A percentile compares a stretch with the other conserved stretches of the same genome.
phyloP scores from a whole-genome alignment of 2,329 filamentous ascomycete genomes.

The Dothidotthia symphoricarpi region DNA sequence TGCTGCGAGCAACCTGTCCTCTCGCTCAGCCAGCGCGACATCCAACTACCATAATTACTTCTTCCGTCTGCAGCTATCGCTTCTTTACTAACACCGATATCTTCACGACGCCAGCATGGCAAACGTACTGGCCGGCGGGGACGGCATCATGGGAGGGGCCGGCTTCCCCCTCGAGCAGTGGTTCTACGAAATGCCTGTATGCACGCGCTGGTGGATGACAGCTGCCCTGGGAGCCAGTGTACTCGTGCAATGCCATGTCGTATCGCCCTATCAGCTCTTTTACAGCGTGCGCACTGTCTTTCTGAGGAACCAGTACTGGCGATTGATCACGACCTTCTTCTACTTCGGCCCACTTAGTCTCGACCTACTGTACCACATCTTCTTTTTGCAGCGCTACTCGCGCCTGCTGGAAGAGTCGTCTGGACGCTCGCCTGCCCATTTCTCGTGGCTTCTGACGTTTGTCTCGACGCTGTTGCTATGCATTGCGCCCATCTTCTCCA shows the following conservation, averaged over 20 bases:
- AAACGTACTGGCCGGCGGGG: slow-evolving; percentile 44
- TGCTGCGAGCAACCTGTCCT: slow-evolving; percentile 10
- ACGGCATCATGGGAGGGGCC: slow-evolving; percentile 40
- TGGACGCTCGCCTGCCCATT: slow-evolving; percentile 86
- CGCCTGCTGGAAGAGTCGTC: slow-evolving; percentile 92
- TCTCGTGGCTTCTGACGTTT: slow-evolving; percentile 91
- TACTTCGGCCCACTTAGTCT: slow-evolving; percentile 95
- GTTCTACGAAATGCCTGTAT: slow-evolving; percentile 98
- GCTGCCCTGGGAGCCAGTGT: slow-evolving; percentile 84
- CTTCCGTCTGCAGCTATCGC: not conserved
- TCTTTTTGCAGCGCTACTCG: slow-evolving; percentile 96
- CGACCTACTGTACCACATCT: slow-evolving; percentile 95
- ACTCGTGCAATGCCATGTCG: slow-evolving; percentile 86
- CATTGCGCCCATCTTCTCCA: slow-evolving; percentile 81
- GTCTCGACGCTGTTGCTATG: slow-evolving; percentile 74
- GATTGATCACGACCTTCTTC: slow-evolving; percentile 90
- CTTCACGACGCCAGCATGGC: slow-evolving; percentile 43
- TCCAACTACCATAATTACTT: too few species aligned
- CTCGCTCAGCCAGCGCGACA: slow-evolving; percentile 2
- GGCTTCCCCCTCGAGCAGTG: slow-evolving; percentile 87
- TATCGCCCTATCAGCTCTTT: slow-evolving; percentile 93
- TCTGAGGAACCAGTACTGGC: slow-evolving; percentile 94
- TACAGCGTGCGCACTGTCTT: slow-evolving; percentile 94
- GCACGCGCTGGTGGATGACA: slow-evolving; percentile 95
- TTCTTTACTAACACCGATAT: not conserved